These are phyloP conservation scores for Penicillium polonicum DNA, from an alignment of 2,329 filamentous ascomycete genomes.

Conservation along the genomic window DNA sequence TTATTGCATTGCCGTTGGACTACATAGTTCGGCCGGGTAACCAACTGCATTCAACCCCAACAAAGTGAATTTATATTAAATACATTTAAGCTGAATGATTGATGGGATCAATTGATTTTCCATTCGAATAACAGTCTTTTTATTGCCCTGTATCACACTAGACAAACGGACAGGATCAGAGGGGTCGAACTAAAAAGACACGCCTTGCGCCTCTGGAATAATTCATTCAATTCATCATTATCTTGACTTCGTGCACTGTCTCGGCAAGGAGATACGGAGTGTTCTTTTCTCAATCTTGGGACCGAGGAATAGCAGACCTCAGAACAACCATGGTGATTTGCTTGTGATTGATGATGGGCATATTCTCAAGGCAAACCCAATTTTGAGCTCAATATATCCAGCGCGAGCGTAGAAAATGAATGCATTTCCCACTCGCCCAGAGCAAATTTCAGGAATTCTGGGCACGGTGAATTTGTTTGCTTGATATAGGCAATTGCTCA, in stretches of 20 bases:
- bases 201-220: neutral
- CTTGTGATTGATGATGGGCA: neutral
- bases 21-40: conserved; percentile 35
- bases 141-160: neutral
- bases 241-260: conserved; percentile 1
- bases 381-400: neutral
- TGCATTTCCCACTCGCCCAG: neutral
- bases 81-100: neutral
- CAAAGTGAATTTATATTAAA: neutral
- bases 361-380: neutral
- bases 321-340: neutral
- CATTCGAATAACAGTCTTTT: neutral
- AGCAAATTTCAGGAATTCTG: neutral
- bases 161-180: neutral
- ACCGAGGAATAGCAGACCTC: neutral
- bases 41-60: conserved; percentile 18
- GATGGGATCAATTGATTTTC: neutral
- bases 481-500: conserved; percentile 23
- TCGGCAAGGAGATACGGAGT: neutral
- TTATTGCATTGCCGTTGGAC: conserved; percentile 6
- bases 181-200: neutral
- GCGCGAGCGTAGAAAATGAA: neutral
- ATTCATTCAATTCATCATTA: conserved; percentile 1
- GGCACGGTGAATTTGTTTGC: neutral
- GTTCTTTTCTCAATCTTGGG: neutral